Evolutionary conservation across 164 flowering plant species (phyloP).

Genomic region (Paratinospora sagittata): DNA sequence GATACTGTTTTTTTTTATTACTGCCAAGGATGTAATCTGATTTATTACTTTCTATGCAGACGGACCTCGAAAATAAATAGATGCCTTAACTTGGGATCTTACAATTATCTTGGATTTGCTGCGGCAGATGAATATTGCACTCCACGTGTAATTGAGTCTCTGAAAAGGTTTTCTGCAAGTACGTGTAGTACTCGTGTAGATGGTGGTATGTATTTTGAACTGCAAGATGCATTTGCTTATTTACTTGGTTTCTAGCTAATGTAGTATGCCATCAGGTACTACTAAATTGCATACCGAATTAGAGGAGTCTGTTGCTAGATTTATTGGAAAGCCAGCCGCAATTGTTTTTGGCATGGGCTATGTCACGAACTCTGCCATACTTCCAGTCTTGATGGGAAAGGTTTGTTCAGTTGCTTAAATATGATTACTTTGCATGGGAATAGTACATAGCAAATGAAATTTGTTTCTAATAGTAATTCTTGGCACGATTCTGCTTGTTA

Average conservation of each 20-base stretch:
- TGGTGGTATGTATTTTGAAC: conserved; percentile 51
- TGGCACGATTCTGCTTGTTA: conserved; percentile 2
- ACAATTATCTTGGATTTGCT: conserved; percentile 95
- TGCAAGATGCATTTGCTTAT: conserved; percentile 1
- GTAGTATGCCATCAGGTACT: conserved; percentile 49
- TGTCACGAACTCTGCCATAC: conserved; percentile 84
- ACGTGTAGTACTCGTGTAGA: conserved; percentile 89
- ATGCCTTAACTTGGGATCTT: conserved; percentile 95
- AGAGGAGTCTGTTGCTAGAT: conserved; percentile 79
- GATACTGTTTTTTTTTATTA: background rate
- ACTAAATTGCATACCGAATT: conserved; percentile 60
- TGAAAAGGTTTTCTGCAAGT: conserved; percentile 73
- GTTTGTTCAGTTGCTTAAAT: conserved; percentile 32
- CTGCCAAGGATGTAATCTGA: background rate
- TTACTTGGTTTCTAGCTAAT: conserved; percentile 13
- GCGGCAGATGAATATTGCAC: conserved; percentile 96
- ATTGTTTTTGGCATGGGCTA: conserved; percentile 94
- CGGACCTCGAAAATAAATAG: conserved; percentile 54
- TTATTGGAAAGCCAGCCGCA: conserved; percentile 88
- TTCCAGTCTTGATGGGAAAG: conserved; percentile 87
- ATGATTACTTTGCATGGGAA: background rate
- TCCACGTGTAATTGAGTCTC: conserved; percentile 76
- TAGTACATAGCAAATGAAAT: background rate
- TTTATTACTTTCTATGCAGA: conserved; percentile 34
- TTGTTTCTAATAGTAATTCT: background rate